These are phyloP conservation scores for Ammopiptanthus mongolicus DNA, from an alignment of 306 rosid genomes.

Conservation along the genomic window DNA sequence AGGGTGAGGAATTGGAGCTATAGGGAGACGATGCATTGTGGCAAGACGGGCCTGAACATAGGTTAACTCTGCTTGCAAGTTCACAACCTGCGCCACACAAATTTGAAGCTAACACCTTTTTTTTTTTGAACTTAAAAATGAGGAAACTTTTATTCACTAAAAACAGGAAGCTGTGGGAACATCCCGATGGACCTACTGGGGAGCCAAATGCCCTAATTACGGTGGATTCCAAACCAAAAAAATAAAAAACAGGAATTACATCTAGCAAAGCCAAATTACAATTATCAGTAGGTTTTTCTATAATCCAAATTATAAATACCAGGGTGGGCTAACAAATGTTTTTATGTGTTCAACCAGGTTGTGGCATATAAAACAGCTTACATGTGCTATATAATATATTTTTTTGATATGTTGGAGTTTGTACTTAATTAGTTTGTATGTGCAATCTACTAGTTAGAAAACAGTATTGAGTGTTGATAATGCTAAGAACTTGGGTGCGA, in stretches of 20 bases:
- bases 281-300: no score
- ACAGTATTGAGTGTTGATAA: neutral
- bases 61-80: constrained; percentile 76
- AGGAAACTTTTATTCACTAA: neutral
- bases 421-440: neutral
- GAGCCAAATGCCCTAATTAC: no score
- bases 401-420: neutral
- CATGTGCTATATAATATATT: no score
- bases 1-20: constrained; percentile 11
- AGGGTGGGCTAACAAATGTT: no score
- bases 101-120: neutral
- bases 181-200: no score
- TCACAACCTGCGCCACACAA: constrained; percentile 50
- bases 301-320: no score
- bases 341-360: no score
- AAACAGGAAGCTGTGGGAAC: no score
- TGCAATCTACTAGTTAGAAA: neutral
- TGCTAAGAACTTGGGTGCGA: neutral
- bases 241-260: no score
- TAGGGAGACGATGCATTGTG: constrained; percentile 38
- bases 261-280: no score
- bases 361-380: no score
- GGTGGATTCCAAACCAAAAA: no score
- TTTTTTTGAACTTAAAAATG: neutral
- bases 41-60: constrained; percentile 71